A percentile compares a stretch with the other conserved stretches of the same genome.
Evolutionary conservation across 352 stramenopile genomes (phyloP).

Genomic region (Globisporangium carolinianum): DNA sequence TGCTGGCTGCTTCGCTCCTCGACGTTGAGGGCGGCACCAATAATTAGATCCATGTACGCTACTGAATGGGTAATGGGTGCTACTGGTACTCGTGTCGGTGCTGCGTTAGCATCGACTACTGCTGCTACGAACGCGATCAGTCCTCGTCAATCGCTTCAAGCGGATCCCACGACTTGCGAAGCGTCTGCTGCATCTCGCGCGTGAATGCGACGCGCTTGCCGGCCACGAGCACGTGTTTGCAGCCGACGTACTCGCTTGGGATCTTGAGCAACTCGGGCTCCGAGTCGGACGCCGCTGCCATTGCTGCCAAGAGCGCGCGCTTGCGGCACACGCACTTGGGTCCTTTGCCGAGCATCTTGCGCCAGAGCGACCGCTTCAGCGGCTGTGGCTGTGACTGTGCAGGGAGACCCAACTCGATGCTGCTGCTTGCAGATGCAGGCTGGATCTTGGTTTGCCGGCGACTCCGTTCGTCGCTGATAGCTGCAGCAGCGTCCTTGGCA

Average conservation of each 20-base stretch:
- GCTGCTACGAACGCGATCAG: not conserved
- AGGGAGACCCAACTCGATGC: not conserved
- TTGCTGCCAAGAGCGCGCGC: slow-evolving; percentile 1
- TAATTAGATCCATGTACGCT: not conserved
- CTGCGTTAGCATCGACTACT: not conserved
- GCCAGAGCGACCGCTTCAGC: slow-evolving; percentile 46
- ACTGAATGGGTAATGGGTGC: not conserved
- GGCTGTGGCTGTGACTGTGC: not conserved
- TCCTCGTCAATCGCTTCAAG: slow-evolving; percentile 45
- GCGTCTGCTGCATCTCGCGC: slow-evolving; percentile 39
- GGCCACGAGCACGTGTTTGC: slow-evolving; percentile 29
- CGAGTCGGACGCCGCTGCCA: not conserved
- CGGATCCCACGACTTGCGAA: slow-evolving; percentile 30
- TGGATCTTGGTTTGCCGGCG: slow-evolving; percentile 11
- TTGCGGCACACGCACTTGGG: slow-evolving; percentile 48
- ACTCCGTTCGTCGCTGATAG: slow-evolving; percentile 3
- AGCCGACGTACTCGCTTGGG: slow-evolving; percentile 38
- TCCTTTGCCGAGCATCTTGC: slow-evolving; percentile 43
- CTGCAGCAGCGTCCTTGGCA: slow-evolving; percentile 1
- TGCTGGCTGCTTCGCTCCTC: not conserved
- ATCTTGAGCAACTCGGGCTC: slow-evolving; percentile 26
- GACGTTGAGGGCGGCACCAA: not conserved
- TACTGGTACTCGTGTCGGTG: not conserved
- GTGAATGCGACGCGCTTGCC: slow-evolving; percentile 49
- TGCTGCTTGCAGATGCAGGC: slow-evolving; percentile 1